A percentile compares a stretch with the other conserved stretches of the same genome.
phyloP scores from a whole-genome alignment of 441 rosid genomes.

The Populus hybrid region DNA sequence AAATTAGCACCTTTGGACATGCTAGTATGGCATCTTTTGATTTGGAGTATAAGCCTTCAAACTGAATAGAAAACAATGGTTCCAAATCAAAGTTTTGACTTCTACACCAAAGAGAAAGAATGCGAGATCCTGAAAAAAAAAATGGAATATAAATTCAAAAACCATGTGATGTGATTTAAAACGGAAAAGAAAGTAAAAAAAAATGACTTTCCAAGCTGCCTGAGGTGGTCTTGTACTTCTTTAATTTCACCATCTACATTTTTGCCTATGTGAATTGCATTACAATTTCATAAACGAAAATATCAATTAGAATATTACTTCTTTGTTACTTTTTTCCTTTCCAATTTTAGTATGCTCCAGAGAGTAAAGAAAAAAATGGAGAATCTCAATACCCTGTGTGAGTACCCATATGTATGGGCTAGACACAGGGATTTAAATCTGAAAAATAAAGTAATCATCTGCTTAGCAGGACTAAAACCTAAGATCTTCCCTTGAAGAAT shows the following conservation, averaged over 20 bases:
- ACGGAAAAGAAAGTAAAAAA: too few relatives aligned
- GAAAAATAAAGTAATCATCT: not conserved
- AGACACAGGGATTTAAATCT: not conserved
- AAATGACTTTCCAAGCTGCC: not conserved
- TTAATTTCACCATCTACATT: not conserved
- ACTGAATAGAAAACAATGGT: slow-evolving; percentile 48
- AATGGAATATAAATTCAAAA: slow-evolving; percentile 7
- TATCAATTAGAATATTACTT: not conserved
- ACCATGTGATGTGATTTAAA: too few relatives aligned
- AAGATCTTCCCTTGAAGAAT: too few relatives aligned
- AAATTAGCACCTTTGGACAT: slow-evolving; percentile 74
- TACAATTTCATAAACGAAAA: not conserved
- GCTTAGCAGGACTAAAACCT: not conserved
- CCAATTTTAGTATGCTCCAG: not conserved
- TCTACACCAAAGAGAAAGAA: slow-evolving; percentile 71
- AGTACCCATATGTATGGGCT: not conserved
- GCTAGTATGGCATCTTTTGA: slow-evolving; percentile 41
- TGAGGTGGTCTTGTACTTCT: too few relatives aligned
- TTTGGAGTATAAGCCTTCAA: slow-evolving; percentile 60
- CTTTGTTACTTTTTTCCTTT: too few relatives aligned
- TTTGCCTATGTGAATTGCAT: not conserved
- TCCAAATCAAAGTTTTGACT: slow-evolving; percentile 47
- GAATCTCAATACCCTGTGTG: too few relatives aligned
- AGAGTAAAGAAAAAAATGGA: not conserved
- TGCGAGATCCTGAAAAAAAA: slow-evolving; percentile 53